Evolutionary conservation across 2,329 filamentous ascomycete genomes (phyloP).

Genomic region (Cordyceps cateniannulata): DNA sequence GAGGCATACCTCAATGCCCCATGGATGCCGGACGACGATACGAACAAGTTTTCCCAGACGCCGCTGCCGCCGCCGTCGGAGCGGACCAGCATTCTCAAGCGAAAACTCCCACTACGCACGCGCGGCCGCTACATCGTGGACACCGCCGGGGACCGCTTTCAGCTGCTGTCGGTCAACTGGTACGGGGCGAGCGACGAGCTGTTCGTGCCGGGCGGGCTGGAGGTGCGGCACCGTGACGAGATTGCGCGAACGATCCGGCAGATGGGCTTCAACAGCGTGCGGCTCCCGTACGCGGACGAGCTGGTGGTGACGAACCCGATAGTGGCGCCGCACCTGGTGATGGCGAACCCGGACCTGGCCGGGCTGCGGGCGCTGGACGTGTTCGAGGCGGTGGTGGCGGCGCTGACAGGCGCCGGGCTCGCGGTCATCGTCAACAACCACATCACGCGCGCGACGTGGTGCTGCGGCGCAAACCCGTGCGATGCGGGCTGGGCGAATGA

Average conservation of each 20-base stretch:
- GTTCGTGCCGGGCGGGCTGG: slow-evolving; percentile 58
- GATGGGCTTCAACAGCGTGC: slow-evolving; percentile 65
- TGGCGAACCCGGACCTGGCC: slow-evolving; percentile 54
- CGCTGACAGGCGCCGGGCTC: slow-evolving; percentile 55
- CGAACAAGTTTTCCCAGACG: slow-evolving; percentile 40
- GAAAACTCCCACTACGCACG: slow-evolving; percentile 52
- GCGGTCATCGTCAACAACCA: slow-evolving; percentile 65
- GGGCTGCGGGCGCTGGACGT: slow-evolving; percentile 54
- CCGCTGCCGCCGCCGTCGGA: slow-evolving; percentile 39
- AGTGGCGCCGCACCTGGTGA: slow-evolving; percentile 41
- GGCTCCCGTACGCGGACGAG: slow-evolving; percentile 63
- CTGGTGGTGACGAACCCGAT: slow-evolving; percentile 55
- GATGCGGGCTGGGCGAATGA: slow-evolving; percentile 63
- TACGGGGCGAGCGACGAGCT: slow-evolving; percentile 63
- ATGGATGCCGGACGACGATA: slow-evolving; percentile 44
- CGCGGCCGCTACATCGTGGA: slow-evolving; percentile 56
- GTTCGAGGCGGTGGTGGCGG: slow-evolving; percentile 50
- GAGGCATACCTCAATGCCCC: slow-evolving; percentile 37
- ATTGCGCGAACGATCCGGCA: slow-evolving; percentile 54
- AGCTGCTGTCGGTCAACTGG: slow-evolving; percentile 62
- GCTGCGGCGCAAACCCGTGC: slow-evolving; percentile 61
- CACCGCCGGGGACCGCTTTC: slow-evolving; percentile 48
- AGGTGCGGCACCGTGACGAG: slow-evolving; percentile 52
- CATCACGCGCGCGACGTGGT: slow-evolving; percentile 63
- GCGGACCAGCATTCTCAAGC: slow-evolving; percentile 38